These are phyloP conservation scores for Phaffomyces opuntiae DNA, from an alignment of 805 yeast genomes.

Conservation along the genomic window DNA sequence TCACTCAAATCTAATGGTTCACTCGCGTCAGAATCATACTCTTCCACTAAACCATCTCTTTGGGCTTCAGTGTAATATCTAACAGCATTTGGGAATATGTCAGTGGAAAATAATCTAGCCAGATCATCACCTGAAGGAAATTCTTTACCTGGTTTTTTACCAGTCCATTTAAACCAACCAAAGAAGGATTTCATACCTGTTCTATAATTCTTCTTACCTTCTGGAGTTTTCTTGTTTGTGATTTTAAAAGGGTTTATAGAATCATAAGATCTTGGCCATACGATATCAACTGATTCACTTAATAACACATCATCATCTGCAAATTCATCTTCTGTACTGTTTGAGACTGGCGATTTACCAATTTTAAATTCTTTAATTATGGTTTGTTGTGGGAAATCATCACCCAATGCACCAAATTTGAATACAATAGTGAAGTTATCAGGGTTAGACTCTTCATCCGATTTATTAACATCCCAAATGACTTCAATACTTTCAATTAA, in stretches of 20 bases:
- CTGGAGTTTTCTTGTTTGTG: conserved; percentile 37
- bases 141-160: conserved; percentile 67
- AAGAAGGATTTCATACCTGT: conserved; percentile 78
- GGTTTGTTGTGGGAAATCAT: conserved; percentile 46
- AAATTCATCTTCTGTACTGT: conserved; percentile 32
- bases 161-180: conserved; percentile 85
- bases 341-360: conserved; percentile 11
- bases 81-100: conserved; percentile 78
- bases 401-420: conserved; percentile 40
- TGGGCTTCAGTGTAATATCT: conserved; percentile 74
- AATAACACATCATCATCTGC: conserved; percentile 47
- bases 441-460: conserved; percentile 33
- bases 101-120: conserved; percentile 67
- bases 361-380: conserved; percentile 54
- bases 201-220: conserved; percentile 55
- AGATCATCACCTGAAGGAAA: conserved; percentile 75
- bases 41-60: conserved; percentile 51
- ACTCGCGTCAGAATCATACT: conserved; percentile 45
- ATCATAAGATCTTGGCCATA: conserved; percentile 67
- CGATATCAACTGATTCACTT: conserved; percentile 46
- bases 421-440: conserved; percentile 57
- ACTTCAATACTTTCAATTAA: conserved; percentile 57
- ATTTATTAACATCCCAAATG: conserved; percentile 33
- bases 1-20: conserved; percentile 41
- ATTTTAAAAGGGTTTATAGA: conserved; percentile 48